Evolutionary conservation across 2,329 filamentous ascomycete species (phyloP).

Genomic region (Macrophomina tecta): DNA sequence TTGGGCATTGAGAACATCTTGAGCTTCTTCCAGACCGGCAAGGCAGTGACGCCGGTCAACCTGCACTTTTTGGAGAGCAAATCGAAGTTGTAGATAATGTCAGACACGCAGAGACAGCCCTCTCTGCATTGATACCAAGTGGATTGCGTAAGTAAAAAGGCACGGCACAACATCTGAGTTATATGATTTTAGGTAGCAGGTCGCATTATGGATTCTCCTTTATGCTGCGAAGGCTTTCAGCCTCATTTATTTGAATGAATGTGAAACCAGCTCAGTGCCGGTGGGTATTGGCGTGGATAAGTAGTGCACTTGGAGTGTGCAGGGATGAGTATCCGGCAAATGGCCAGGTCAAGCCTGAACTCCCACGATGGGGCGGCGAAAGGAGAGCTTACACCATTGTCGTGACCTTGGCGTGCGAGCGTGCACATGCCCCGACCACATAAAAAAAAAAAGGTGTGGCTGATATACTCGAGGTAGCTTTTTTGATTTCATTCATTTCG

Average conservation of each 20-base stretch:
- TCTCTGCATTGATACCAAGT: constrained; percentile 18
- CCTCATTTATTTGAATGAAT: no score
- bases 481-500: neutral
- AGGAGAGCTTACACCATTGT: no score
- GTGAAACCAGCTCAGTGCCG: no score
- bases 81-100: constrained; percentile 30
- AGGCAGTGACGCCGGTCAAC: constrained; percentile 68
- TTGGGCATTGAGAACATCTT: constrained; percentile 71
- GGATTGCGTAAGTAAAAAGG: neutral
- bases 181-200: neutral
- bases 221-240: neutral
- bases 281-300: no score
- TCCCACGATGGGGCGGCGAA: no score
- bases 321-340: no score
- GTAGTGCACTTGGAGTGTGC: no score
- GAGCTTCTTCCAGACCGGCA: constrained; percentile 59
- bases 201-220: neutral
- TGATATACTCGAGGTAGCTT: no score
- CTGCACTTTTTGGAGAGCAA: constrained; percentile 55
- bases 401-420: no score
- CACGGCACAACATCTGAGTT: neutral
- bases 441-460: neutral
- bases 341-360: no score
- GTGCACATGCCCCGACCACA: no score
- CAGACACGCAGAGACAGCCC: neutral